Conservation (phyloP, 2,329 filamentous ascomycete species). For the Lasiodiplodia citricola region DNA sequence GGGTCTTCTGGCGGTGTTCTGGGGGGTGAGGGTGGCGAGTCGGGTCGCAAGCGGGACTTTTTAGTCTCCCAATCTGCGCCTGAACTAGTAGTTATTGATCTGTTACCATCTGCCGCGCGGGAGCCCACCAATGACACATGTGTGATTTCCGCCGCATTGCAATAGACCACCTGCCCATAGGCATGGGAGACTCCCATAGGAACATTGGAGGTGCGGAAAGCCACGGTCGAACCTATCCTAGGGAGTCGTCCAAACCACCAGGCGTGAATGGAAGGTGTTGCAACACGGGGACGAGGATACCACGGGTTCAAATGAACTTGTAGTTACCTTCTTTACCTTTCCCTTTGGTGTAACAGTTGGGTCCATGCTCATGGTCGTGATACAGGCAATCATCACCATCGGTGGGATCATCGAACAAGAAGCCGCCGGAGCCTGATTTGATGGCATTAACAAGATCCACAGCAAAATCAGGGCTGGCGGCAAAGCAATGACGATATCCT, state of each 20-base stretch:
- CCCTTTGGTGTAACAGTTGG: conserved; percentile 44
- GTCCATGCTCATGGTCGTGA: conserved; percentile 56
- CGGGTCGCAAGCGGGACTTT: conserved; percentile 18
- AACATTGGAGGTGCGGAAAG: not conserved
- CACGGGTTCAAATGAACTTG: not conserved
- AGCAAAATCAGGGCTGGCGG: conserved; percentile 57
- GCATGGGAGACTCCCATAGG: not conserved
- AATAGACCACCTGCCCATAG: not conserved
- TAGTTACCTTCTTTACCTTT: conserved; percentile 47
- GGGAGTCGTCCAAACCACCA: not conserved
- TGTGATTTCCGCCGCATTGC: not conserved
- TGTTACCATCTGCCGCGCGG: conserved; percentile 18
- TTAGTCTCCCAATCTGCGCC: conserved; percentile 12
- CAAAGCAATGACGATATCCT: conserved; percentile 57
- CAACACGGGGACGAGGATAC: not conserved
- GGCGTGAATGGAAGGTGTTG: not conserved
- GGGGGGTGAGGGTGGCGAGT: conserved; percentile 24
- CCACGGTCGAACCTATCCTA: not conserved
- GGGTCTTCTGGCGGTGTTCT: conserved; percentile 18
- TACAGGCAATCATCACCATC: conserved; percentile 52
- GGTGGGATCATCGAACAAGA: conserved; percentile 60
- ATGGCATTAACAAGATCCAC: conserved; percentile 61
- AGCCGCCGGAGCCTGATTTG: conserved; percentile 54
- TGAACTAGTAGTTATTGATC: conserved; percentile 26
- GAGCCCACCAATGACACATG: conserved; percentile 2